A percentile compares a stretch with the other conserved stretches of the same genome.
Conservation (phyloP, 352 stramenopile species). For the Phytophthora pini region DNA sequence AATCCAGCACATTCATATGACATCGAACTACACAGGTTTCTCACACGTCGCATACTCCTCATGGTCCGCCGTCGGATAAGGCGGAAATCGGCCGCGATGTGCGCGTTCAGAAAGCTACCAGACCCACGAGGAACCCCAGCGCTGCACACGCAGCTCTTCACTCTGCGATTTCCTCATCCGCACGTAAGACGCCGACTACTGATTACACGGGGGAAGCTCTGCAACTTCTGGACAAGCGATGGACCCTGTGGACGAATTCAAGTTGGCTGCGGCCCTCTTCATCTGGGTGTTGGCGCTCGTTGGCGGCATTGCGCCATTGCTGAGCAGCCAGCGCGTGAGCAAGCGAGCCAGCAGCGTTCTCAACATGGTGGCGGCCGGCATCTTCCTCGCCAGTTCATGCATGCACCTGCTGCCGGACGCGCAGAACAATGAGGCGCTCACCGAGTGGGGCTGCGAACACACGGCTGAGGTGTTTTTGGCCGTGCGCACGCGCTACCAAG, state of each 20-base stretch:
- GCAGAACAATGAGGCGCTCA: constrained; percentile 68
- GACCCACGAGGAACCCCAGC: constrained; percentile 5
- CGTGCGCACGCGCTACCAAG: constrained; percentile 33
- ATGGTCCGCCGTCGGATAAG: constrained; percentile 37
- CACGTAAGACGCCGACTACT: constrained; percentile 10
- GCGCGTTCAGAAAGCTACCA: constrained; percentile 10
- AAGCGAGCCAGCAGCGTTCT: constrained; percentile 61
- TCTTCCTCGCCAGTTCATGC: constrained; percentile 83
- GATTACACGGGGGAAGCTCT: neutral
- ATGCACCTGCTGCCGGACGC: constrained; percentile 84
- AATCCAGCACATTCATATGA: too few species aligned
- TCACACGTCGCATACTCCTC: neutral
- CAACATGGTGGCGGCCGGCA: constrained; percentile 84
- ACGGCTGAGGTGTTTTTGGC: constrained; percentile 44
- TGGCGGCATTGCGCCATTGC: constrained; percentile 61
- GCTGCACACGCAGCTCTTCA: constrained; percentile 19
- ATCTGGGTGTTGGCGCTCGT: constrained; percentile 67
- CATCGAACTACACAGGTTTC: neutral
- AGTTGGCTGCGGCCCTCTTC: constrained; percentile 57
- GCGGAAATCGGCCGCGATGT: constrained; percentile 11
- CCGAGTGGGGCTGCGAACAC: constrained; percentile 48
- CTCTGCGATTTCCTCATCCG: constrained; percentile 22
- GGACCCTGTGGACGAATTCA: constrained; percentile 66
- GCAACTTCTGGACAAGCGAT: constrained; percentile 29
- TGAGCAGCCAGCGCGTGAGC: constrained; percentile 45